phyloP scores from a whole-genome alignment of 2,329 filamentous ascomycete species.

The Pyrenophora tritici-repentis region DNA sequence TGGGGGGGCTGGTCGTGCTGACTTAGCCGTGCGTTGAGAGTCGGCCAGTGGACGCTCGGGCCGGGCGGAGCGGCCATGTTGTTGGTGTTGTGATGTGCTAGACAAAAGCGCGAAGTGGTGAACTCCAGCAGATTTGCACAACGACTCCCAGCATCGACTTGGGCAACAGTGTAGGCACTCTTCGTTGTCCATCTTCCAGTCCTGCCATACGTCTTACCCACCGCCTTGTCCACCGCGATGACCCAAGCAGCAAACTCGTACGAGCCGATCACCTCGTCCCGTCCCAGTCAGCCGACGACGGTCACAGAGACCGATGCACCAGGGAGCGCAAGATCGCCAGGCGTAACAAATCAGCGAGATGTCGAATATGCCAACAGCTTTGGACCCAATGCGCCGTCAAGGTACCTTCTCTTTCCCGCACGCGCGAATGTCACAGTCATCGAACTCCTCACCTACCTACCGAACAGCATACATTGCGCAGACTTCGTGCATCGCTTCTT shows the following conservation, averaged over 20 bases:
- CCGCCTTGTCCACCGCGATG: not conserved
- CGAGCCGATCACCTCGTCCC: not conserved
- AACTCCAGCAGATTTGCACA: conserved; percentile 5
- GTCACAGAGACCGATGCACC: not conserved
- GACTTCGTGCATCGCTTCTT: conserved; percentile 31
- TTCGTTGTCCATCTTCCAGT: not conserved
- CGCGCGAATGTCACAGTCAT: conserved; percentile 26
- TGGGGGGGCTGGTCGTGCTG: no score
- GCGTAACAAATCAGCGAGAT: not conserved
- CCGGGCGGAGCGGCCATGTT: conserved; percentile 5
- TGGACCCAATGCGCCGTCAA: conserved; percentile 12
- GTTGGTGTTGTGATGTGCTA: conserved; percentile 8
- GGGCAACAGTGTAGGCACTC: not conserved
- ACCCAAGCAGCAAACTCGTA: no score
- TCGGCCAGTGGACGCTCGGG: conserved; percentile 10
- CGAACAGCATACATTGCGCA: conserved; percentile 24
- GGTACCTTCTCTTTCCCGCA: conserved; percentile 21
- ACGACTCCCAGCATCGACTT: not conserved
- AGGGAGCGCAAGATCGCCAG: not conserved
- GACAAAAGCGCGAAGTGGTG: not conserved
- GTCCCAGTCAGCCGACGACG: not conserved
- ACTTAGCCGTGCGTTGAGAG: not conserved
- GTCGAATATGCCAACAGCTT: conserved; percentile 2
- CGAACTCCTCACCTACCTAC: conserved; percentile 32
- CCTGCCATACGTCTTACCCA: not conserved